phyloP scores from a whole-genome alignment of 129 eudicot genomes.

The Calendula officinalis region DNA sequence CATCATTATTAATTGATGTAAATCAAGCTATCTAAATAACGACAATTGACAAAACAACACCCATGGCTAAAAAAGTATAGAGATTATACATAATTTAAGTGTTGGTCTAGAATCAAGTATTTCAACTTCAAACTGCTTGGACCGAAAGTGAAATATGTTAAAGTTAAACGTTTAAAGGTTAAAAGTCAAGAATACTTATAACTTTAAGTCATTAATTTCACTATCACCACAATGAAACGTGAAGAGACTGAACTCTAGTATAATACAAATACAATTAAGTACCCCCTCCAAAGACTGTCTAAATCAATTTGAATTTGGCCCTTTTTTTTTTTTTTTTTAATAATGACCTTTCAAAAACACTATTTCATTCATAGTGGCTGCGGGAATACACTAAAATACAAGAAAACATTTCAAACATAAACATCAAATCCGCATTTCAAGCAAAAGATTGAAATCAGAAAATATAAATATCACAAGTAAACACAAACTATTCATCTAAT shows the following conservation, averaged over 20 bases:
- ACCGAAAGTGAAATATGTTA: conserved; percentile 10
- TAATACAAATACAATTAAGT: neutral
- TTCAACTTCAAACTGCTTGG: conserved; percentile 6
- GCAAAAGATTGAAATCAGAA: neutral
- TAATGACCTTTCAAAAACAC: neutral
- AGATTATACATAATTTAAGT: neutral
- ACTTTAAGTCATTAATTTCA: neutral
- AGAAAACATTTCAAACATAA: conserved; percentile 8
- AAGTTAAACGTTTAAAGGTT: neutral
- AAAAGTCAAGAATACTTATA: conserved; percentile 1
- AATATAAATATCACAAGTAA: neutral
- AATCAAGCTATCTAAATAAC: neutral
- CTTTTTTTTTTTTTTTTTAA: neutral
- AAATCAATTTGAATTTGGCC: conserved; percentile 16
- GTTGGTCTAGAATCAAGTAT: neutral
- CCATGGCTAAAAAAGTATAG: neutral
- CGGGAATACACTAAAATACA: conserved; percentile 21
- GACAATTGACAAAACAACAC: neutral
- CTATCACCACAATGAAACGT: conserved; percentile 26
- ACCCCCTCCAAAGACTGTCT: conserved; percentile 17
- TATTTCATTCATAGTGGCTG: conserved; percentile 2
- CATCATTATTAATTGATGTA: neutral
- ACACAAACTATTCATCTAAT: conserved; percentile 15
- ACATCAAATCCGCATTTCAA: conserved; percentile 6
- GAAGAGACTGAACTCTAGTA: conserved; percentile 19